Percentiles rank a stretch among this genome's conserved stretches.
phyloP scores from a whole-genome alignment of 2,329 filamentous ascomycete species.

The Sporothrix euskadiensis region DNA sequence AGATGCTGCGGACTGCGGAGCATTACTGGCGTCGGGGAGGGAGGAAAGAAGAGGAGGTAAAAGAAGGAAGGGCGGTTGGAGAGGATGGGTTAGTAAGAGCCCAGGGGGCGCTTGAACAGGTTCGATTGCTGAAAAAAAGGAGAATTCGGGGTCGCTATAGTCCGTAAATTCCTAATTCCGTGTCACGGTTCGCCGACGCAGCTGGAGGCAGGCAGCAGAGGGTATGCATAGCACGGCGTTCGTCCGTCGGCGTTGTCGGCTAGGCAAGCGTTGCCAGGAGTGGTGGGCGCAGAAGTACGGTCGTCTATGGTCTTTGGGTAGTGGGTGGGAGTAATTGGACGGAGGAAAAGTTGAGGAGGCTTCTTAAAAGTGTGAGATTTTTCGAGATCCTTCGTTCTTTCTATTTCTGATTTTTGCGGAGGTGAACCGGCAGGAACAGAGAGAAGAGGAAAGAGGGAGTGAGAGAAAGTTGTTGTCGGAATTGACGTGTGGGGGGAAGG shows the following conservation, averaged over 20 bases:
- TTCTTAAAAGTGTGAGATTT: not conserved
- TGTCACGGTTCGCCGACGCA: slow-evolving; percentile 25
- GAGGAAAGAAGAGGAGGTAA: not conserved
- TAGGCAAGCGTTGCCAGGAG: slow-evolving; percentile 27
- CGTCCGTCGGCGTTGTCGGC: slow-evolving; percentile 21
- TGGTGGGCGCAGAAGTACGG: not conserved
- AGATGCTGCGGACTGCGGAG: slow-evolving; percentile 32
- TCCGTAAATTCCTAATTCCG: slow-evolving; percentile 29
- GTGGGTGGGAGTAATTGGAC: too few species aligned
- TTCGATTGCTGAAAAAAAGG: not conserved
- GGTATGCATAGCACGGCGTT: slow-evolving; percentile 28
- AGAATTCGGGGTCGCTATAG: slow-evolving; percentile 6
- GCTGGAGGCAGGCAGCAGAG: slow-evolving; percentile 25
- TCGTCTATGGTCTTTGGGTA: not conserved
- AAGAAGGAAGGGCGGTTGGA: not conserved
- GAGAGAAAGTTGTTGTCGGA: not conserved
- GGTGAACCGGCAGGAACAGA: not conserved
- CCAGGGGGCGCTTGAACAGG: not conserved
- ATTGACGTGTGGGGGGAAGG: slow-evolving; percentile 7
- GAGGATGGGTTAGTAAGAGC: slow-evolving; percentile 12
- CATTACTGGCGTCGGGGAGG: slow-evolving; percentile 28
- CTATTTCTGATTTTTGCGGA: not conserved
- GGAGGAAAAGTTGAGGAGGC: too few species aligned
- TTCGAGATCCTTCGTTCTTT: not conserved
- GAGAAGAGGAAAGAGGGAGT: not conserved